These are phyloP conservation scores for Phylloporus sp. DNA, from an alignment of 768 basidiomycete species.

Conservation along the genomic window DNA sequence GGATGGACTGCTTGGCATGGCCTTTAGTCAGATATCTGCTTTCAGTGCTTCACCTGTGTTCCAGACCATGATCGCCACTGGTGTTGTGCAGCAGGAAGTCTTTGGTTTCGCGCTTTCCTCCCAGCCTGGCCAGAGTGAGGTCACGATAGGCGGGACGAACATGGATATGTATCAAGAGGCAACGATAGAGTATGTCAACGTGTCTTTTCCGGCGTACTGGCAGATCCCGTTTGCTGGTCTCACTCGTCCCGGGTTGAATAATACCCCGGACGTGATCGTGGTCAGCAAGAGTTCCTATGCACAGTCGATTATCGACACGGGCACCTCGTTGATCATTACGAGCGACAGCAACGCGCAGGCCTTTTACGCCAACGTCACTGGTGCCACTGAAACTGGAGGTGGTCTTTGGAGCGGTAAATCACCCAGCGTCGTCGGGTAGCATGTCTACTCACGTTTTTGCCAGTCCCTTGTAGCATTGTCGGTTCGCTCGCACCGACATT, in stretches of 20 bases:
- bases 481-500: constrained; percentile 30
- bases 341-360: constrained; percentile 22
- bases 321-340: constrained; percentile 28
- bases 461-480: constrained; percentile 32
- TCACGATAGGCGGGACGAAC: constrained; percentile 56
- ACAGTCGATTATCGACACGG: constrained; percentile 35
- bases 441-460: neutral
- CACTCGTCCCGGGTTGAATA: constrained; percentile 18
- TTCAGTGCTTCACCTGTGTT: constrained; percentile 38
- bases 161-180: constrained; percentile 40
- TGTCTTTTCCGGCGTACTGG: constrained; percentile 36
- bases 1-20: constrained; percentile 45
- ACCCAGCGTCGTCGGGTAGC: neutral
- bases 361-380: constrained; percentile 31
- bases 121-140: constrained; percentile 40
- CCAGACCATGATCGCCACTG: constrained; percentile 41
- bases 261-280: constrained; percentile 20
- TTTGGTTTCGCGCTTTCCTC: constrained; percentile 49
- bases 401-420: constrained; percentile 37
- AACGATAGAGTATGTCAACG: constrained; percentile 35
- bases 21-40: constrained; percentile 36
- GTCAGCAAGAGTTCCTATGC: constrained; percentile 19
- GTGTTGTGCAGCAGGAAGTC: constrained; percentile 30
- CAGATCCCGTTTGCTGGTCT: constrained; percentile 33
- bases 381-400: constrained; percentile 21